phyloP scores from a whole-genome alignment of 768 basidiomycete species.

The Russula brevipes region DNA sequence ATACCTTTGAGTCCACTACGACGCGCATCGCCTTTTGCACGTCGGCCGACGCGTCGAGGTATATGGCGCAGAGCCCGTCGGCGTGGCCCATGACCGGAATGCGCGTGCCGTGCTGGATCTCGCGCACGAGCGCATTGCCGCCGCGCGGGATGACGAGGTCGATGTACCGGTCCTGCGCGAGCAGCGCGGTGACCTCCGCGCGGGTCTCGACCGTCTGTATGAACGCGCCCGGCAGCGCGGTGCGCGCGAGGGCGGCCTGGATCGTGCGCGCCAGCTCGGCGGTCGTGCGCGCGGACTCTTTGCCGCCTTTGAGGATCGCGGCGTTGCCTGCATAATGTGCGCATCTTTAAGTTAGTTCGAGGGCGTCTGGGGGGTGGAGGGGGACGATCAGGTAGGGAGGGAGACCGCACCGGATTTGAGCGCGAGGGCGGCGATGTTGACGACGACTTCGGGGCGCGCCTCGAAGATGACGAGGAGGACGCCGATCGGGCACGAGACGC shows the following conservation, averaged over 20 bases:
- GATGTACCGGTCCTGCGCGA: constrained; percentile 85
- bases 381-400: neutral
- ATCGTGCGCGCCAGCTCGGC: constrained; percentile 74
- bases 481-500: constrained; percentile 94
- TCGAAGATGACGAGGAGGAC: constrained; percentile 96
- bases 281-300: constrained; percentile 84
- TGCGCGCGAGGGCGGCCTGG: constrained; percentile 65
- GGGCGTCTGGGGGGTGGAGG: no score
- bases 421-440: constrained; percentile 93
- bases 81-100: constrained; percentile 99
- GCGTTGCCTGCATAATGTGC: constrained; percentile 68
- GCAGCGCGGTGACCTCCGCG: constrained; percentile 81
- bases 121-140: constrained; percentile 82
- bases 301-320: constrained; percentile 95
- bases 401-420: constrained; percentile 78
- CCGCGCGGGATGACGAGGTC: constrained; percentile 97
- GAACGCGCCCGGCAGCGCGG: constrained; percentile 70
- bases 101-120: constrained; percentile 82
- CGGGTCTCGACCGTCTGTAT: constrained; percentile 91
- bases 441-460: constrained; percentile 93
- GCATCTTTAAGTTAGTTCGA: neutral
- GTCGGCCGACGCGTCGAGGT: constrained; percentile 79
- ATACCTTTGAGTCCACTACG: constrained; percentile 86
- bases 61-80: constrained; percentile 90
- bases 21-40: constrained; percentile 75